Conservation (phyloP, 2,329 filamentous ascomycete genomes). For the Scorias spongiosa region DNA sequence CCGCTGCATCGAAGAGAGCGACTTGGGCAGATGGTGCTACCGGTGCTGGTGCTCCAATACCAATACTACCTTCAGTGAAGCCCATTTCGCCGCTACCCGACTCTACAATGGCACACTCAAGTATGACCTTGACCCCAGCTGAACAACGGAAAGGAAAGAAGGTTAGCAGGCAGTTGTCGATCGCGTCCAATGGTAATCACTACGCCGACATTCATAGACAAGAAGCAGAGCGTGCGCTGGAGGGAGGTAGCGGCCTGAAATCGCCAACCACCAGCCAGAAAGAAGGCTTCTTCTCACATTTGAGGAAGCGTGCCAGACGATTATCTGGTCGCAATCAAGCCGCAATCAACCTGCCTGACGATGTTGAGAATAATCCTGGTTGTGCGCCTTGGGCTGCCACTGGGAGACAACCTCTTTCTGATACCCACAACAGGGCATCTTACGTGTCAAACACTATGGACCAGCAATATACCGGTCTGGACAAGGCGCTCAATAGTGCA, state of each 20-base stretch:
- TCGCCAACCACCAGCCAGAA: constrained; percentile 70
- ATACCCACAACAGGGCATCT: constrained; percentile 39
- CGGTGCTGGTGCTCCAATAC: constrained; percentile 70
- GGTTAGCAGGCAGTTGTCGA: constrained; percentile 83
- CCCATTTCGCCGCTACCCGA: constrained; percentile 96
- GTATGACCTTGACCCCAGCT: constrained; percentile 37
- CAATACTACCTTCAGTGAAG: constrained; percentile 83
- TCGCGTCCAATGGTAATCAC: constrained; percentile 83
- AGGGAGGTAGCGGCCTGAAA: constrained; percentile 58
- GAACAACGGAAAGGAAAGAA: constrained; percentile 68
- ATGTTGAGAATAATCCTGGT: constrained; percentile 82
- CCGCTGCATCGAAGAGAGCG: constrained; percentile 60
- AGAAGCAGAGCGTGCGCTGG: constrained; percentile 80
- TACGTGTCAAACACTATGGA: constrained; percentile 30
- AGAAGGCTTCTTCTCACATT: constrained; percentile 95
- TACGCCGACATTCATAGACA: constrained; percentile 81
- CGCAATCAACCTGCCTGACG: constrained; percentile 54
- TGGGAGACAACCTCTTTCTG: constrained; percentile 62
- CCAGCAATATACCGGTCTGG: constrained; percentile 42
- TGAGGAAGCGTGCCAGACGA: constrained; percentile 80
- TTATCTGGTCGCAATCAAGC: constrained; percentile 84
- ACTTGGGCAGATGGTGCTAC: constrained; percentile 73
- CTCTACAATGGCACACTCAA: constrained; percentile 78
- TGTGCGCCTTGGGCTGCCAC: constrained; percentile 64
- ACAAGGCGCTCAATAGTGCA: constrained; percentile 45